phyloP scores from a whole-genome alignment of 768 basidiomycete species.

The Rhodotorula graminis region DNA sequence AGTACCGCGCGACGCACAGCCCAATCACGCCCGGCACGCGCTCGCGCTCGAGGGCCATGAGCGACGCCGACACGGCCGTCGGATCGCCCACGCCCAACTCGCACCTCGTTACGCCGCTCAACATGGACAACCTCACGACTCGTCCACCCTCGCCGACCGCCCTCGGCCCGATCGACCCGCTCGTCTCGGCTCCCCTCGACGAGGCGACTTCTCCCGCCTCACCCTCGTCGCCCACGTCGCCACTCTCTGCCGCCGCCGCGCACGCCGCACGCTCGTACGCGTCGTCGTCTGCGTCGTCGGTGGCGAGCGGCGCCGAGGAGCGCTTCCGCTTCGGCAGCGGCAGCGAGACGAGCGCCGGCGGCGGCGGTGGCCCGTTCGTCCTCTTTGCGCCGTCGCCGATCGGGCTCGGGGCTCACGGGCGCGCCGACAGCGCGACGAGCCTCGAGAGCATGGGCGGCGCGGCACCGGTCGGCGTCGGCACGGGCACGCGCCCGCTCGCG shows the following conservation, averaged over 20 bases:
- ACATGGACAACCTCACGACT: background rate
- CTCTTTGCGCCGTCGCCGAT: too few species aligned
- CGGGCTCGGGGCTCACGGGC: background rate
- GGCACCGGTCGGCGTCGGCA: background rate
- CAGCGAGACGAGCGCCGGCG: constrained; percentile 1
- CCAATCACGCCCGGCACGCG: background rate
- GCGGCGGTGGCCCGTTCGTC: background rate
- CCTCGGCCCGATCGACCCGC: background rate
- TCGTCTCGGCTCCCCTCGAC: background rate
- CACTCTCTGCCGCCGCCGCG: background rate
- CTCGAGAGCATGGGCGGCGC: constrained; percentile 12
- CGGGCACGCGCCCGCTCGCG: background rate
- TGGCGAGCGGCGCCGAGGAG: background rate
- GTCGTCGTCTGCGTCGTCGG: background rate
- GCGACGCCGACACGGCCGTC: background rate
- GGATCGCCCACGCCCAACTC: background rate
- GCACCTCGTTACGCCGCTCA: background rate
- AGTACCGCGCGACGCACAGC: constrained; percentile 12
- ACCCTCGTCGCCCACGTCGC: background rate
- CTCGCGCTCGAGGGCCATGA: background rate
- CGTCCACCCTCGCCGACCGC: background rate
- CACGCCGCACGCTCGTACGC: background rate
- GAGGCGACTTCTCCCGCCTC: background rate
- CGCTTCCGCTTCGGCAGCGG: constrained; percentile 4
- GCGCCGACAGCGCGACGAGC: constrained; percentile 19